These are phyloP conservation scores for Stipa capillata DNA, from an alignment of 176 grass and related monocot species.

Conservation along the genomic window DNA sequence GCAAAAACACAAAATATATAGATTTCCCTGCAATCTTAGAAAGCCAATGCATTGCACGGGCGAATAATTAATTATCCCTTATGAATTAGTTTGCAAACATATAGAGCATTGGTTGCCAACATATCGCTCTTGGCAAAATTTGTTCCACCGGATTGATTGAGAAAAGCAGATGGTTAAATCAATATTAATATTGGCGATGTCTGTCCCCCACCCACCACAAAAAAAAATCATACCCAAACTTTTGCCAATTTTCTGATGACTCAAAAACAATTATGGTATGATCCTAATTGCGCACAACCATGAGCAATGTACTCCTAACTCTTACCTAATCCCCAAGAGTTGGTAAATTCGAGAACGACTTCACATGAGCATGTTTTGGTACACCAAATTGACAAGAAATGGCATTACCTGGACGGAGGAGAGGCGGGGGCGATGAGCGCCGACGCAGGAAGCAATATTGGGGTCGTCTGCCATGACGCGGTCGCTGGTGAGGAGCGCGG, in stretches of 20 bases:
- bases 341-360: background rate
- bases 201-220: no score
- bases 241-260: background rate
- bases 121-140: background rate
- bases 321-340: background rate
- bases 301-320: background rate
- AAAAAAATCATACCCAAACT: background rate
- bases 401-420: slow-evolving; percentile 50
- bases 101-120: background rate
- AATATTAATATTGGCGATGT: background rate
- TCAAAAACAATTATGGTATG: background rate
- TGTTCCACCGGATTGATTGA: background rate
- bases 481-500: slow-evolving; percentile 66
- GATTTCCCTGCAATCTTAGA: background rate
- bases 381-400: background rate
- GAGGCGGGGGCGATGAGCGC: slow-evolving; percentile 23
- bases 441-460: slow-evolving; percentile 29
- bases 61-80: background rate
- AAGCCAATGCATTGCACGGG: background rate
- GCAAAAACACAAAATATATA: background rate
- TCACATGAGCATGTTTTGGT: background rate
- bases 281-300: background rate
- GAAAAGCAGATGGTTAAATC: background rate
- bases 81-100: background rate
- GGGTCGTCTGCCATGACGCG: slow-evolving; percentile 43